Evolutionary conservation across 345 rosid species (phyloP), one percentile per base, ranked within the genome.

Genomic region (Erucastrum elatum): DNA sequence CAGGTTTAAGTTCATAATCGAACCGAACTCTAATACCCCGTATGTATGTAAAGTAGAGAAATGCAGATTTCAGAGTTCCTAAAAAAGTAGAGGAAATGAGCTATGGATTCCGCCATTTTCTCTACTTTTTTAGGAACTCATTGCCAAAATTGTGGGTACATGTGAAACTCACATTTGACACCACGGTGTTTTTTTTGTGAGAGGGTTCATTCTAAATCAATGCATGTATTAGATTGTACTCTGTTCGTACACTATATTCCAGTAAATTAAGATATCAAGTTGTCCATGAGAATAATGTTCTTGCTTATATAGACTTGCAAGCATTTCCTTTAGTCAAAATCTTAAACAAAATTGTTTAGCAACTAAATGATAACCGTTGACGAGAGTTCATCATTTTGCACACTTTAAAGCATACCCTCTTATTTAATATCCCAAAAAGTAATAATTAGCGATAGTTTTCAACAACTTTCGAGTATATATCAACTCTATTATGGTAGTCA

Each of bases 181-280:
- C 67, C 30, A 11, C 67, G 27, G 5, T 2, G 8, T 4, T 21
- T 25, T 34, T 59, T 71, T 39, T 51, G 10, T 4, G 66, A 39
- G 66, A 71, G 27, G 15, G 53, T 41, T 72, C 46, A 63, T 29
- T 44, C 49, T 63, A 62, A 29, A 41, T 44, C 68, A 72, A 27
- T 27, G 33, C 61, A 46, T 73, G 69, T 29, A 63, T 73, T 62
- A 29, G 46, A 62, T 63, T 29, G 70, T 64, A 74, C 64, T 5
- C 26, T 74, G 37, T 16, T 21, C 6, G 8, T 8, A 74, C 4
- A 21, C 64, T 29, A 46, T 33, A 53, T 53, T 16, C 60, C 26
- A 53, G 60, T 31, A 21, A 49, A 12, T 73, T 26, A 0, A 49
- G 2, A 62, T 55, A 34, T 21, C 17, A 5, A 64, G 21, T 59